Percentiles rank a stretch among this genome's conserved stretches.
phyloP scores from a whole-genome alignment of 1,139 yeast species.

The Candida albicans region DNA sequence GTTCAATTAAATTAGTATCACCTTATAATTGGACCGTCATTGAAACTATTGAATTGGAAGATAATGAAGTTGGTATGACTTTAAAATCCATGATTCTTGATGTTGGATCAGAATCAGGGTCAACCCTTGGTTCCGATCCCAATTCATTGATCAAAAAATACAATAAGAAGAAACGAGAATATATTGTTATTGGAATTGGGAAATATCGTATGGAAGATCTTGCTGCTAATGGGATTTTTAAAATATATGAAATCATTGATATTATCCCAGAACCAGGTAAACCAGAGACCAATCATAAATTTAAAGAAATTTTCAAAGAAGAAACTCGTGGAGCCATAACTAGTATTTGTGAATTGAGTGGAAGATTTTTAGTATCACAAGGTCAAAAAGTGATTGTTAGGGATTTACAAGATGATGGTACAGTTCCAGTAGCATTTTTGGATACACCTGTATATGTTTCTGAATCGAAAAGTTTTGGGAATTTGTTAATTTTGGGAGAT shows the following conservation, averaged over 20 bases:
- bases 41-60: constrained; percentile 65
- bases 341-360: constrained; percentile 76
- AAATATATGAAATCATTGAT: constrained; percentile 72
- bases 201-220: constrained; percentile 79
- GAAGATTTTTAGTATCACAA: constrained; percentile 80
- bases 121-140: constrained; percentile 14
- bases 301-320: constrained; percentile 76
- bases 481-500: constrained; percentile 78
- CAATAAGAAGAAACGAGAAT: constrained; percentile 57
- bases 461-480: constrained; percentile 81
- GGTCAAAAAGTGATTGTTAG: constrained; percentile 85
- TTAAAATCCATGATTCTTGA: constrained; percentile 62
- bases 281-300: constrained; percentile 80
- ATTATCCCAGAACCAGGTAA: constrained; percentile 88
- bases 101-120: constrained; percentile 30
- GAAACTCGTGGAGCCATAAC: constrained; percentile 85
- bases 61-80: constrained; percentile 64
- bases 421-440: constrained; percentile 90
- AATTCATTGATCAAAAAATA: constrained; percentile 39
- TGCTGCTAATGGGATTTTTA: constrained; percentile 77
- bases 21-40: constrained; percentile 77
- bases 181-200: constrained; percentile 78
- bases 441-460: constrained; percentile 80
- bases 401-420: constrained; percentile 79
- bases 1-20: constrained; percentile 65